Base-by-base conservation (phyloP, 352 stramenopile species). In the Globisporangium canariense region DNA sequence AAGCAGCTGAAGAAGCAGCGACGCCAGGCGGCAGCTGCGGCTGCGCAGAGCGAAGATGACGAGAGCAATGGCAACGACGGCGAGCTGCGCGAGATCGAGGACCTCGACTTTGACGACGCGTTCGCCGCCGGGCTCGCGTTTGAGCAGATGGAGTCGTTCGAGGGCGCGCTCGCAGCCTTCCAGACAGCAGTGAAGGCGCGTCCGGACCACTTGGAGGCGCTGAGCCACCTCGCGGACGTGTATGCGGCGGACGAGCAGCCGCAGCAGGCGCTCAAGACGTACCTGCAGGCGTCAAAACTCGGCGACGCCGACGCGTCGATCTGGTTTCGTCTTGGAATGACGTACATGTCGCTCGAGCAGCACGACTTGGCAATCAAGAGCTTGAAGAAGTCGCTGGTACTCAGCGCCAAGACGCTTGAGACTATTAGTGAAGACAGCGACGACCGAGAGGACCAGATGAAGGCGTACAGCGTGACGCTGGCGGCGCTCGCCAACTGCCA, bases 71-170 rank as follows among this genome's bases (percentile, higher is more conserved):
- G 74, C 16, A 60, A 52, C 13, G 66, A 76, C n/a, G 55, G 62
- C 0, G 65, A 70, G 65, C 20, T 70, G 43, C 57, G 43, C 22
- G 65, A 86, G 57, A 77, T 86, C 51, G 69, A 72, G n/a, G 68
- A 71, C 28, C 69, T 91, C 38, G 58, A 64, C 60, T 89, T 89
- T 43, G 71, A 79, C 25, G 79, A 91, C 60, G 79, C 81, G 8
- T 72, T 91, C 28, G 73, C 76, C 9, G 78, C 80, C n/a, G 82
- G 82, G 13, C 65, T 86, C 38, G 80, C 82, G 30, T 90, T 91
- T 46, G 70, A 89, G 60, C 78, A 91, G 64, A 63, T 91, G 11
- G 69, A 74, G 50, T 76, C 75, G 0, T 69, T 79, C 32, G 80
- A 89, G 9, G 79, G 72, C 10, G 82, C 82, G 3, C 36, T 79